These are phyloP conservation scores for Ploettnerulaceae sp. DNA, from an alignment of 2,329 filamentous ascomycete species.

Conservation along the genomic window DNA sequence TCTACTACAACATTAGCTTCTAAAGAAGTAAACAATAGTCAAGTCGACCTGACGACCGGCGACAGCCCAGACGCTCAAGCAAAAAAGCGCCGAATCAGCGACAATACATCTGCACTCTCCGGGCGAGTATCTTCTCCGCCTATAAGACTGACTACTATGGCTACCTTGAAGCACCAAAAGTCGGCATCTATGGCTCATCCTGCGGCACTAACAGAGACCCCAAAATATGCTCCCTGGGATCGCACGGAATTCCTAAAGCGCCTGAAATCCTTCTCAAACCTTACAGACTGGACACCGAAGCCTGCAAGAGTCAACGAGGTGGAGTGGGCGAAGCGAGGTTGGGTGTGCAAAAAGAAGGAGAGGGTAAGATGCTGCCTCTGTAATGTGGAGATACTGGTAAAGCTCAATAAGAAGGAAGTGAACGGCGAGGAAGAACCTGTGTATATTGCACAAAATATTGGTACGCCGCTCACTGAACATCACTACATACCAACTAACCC, in stretches of 20 bases:
- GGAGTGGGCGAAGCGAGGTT: constrained; percentile 90
- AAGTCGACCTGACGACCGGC: constrained; percentile 31
- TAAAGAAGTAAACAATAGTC: constrained; percentile 36
- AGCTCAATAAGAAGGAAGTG: constrained; percentile 59
- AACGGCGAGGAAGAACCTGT: constrained; percentile 52
- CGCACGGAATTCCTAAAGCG: constrained; percentile 75
- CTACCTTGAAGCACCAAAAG: constrained; percentile 26
- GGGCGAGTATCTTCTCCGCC: constrained; percentile 5
- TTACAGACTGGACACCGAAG: constrained; percentile 92
- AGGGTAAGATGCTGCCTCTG: constrained; percentile 84
- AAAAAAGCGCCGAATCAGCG: constrained; percentile 32
- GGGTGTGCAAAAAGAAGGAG: constrained; percentile 79
- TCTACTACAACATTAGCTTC: constrained; percentile 40
- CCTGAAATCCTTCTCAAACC: constrained; percentile 81
- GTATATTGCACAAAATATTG: constrained; percentile 56
- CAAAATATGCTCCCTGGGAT: constrained; percentile 82
- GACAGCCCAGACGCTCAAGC: constrained; percentile 19
- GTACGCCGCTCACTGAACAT: constrained; percentile 30
- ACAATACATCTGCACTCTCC: constrained; percentile 13
- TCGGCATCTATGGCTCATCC: constrained; percentile 22
- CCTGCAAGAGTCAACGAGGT: constrained; percentile 81
- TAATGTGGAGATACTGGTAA: constrained; percentile 77
- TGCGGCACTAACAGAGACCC: constrained; percentile 34
- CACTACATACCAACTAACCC: constrained; percentile 20
- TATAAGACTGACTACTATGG: constrained; percentile 10